These are phyloP conservation scores for Hypsizygus marmoreus DNA, from an alignment of 768 basidiomycete species.

Conservation along the genomic window DNA sequence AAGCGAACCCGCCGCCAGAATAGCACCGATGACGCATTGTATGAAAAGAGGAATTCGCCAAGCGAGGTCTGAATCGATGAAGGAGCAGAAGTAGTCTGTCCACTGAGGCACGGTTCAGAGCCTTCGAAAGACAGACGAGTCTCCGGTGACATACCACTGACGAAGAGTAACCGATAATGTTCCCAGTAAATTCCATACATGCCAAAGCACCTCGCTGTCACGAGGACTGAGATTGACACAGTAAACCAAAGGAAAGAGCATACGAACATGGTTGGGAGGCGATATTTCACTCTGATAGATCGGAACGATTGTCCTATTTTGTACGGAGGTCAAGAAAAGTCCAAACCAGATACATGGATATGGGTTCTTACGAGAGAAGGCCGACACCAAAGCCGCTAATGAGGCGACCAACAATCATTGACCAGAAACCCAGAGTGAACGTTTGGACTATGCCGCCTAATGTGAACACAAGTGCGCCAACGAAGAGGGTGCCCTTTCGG, in stretches of 20 bases:
- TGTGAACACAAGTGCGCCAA: constrained; percentile 74
- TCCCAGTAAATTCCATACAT: constrained; percentile 94
- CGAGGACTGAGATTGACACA: background rate
- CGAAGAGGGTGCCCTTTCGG: constrained; percentile 70
- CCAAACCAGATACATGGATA: background rate
- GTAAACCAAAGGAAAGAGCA: background rate
- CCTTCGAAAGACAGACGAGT: background rate
- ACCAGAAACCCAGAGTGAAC: constrained; percentile 45
- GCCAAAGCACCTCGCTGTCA: constrained; percentile 83
- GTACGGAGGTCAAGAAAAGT: background rate
- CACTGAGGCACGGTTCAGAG: constrained; percentile 51
- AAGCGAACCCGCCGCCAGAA: constrained; percentile 79
- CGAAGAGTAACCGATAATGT: constrained; percentile 86
- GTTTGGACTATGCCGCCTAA: constrained; percentile 77
- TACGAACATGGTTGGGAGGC: constrained; percentile 80
- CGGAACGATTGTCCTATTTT: constrained; percentile 89
- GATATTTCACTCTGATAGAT: constrained; percentile 97
- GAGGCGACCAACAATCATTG: constrained; percentile 60
- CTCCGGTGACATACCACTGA: constrained; percentile 67
- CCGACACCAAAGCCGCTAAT: constrained; percentile 79
- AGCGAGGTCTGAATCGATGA: constrained; percentile 79
- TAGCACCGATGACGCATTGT: constrained; percentile 83
- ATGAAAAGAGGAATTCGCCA: constrained; percentile 91
- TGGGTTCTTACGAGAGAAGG: constrained; percentile 56
- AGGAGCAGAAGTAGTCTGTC: constrained; percentile 94